phyloP scores from a whole-genome alignment of 2,329 filamentous ascomycete species.

The Monilinia fructicola region DNA sequence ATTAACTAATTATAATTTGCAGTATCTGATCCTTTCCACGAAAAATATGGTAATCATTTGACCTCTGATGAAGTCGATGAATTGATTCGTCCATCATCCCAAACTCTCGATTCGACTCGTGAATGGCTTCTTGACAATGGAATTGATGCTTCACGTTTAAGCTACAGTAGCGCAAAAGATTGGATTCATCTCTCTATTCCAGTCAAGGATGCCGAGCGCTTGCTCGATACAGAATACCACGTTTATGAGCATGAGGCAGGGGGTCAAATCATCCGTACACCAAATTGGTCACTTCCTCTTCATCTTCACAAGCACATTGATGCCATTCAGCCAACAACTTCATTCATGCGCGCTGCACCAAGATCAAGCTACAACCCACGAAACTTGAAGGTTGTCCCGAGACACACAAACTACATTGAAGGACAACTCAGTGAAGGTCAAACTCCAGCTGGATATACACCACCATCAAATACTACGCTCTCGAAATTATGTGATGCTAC shows the following conservation, averaged over 20 bases:
- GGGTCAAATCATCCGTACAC: slow-evolving; percentile 51
- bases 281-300: slow-evolving; percentile 56
- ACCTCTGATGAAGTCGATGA: slow-evolving; percentile 52
- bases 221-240: slow-evolving; percentile 54
- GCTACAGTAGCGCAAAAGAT: slow-evolving; percentile 55
- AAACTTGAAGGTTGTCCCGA: not conserved
- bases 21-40: slow-evolving; percentile 54
- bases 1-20: not conserved
- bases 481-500: slow-evolving; percentile 62
- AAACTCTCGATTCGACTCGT: slow-evolving; percentile 52
- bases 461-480: slow-evolving; percentile 36
- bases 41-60: slow-evolving; percentile 56
- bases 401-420: slow-evolving; percentile 21
- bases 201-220: slow-evolving; percentile 51
- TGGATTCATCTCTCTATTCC: slow-evolving; percentile 56
- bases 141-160: slow-evolving; percentile 44
- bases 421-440: slow-evolving; percentile 4
- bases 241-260: slow-evolving; percentile 56
- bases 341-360: slow-evolving; percentile 49
- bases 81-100: slow-evolving; percentile 52
- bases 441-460: slow-evolving; percentile 34
- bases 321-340: slow-evolving; percentile 60
- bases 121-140: slow-evolving; percentile 57
- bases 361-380: slow-evolving; percentile 13
- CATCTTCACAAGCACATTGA: slow-evolving; percentile 60